A percentile compares a stretch with the other conserved stretches of the same genome.
Evolutionary conservation across 768 basidiomycete genomes (phyloP).

Genomic region (Mycena chlorophos): DNA sequence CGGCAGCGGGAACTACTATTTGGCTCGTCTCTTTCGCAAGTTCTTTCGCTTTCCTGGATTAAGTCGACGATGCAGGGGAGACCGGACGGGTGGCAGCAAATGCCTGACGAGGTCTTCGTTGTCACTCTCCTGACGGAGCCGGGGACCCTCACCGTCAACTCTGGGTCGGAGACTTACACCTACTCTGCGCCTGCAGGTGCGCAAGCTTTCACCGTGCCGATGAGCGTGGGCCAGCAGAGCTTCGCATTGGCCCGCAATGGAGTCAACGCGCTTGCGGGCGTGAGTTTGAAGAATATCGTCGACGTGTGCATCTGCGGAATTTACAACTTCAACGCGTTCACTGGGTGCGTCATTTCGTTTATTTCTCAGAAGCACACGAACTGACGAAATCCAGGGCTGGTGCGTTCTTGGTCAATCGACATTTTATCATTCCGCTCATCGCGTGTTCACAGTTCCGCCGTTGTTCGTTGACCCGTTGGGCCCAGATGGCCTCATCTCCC

Average conservation of each 20-base stretch:
- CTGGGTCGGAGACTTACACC: conserved; percentile 5
- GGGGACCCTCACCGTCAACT: conserved; percentile 13
- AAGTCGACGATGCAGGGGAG: conserved; percentile 12
- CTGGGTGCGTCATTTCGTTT: conserved; percentile 7
- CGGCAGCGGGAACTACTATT: conserved; percentile 20
- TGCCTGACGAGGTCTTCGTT: conserved; percentile 17
- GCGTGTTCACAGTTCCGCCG: not conserved
- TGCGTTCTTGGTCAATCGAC: no score
- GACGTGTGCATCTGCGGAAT: conserved; percentile 18
- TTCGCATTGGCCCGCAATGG: conserved; percentile 16
- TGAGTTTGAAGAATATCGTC: conserved; percentile 12
- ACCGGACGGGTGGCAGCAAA: conserved; percentile 14
- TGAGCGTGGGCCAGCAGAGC: conserved; percentile 20
- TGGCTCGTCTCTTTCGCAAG: no score
- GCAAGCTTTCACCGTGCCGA: conserved; percentile 14
- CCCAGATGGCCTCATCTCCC: conserved; percentile 7
- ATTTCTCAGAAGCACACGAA: not conserved
- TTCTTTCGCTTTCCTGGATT: no score
- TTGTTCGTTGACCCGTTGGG: conserved; percentile 13
- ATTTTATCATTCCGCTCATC: not conserved
- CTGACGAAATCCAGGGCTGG: not conserved
- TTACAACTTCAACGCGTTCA: conserved; percentile 23
- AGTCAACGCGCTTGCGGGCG: conserved; percentile 16
- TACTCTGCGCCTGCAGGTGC: conserved; percentile 18
- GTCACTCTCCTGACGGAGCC: conserved; percentile 14